Percentiles rank a stretch among this genome's conserved stretches.
Conservation (phyloP, 208 protist species). For the Plasmodiophora brassicae region DNA sequence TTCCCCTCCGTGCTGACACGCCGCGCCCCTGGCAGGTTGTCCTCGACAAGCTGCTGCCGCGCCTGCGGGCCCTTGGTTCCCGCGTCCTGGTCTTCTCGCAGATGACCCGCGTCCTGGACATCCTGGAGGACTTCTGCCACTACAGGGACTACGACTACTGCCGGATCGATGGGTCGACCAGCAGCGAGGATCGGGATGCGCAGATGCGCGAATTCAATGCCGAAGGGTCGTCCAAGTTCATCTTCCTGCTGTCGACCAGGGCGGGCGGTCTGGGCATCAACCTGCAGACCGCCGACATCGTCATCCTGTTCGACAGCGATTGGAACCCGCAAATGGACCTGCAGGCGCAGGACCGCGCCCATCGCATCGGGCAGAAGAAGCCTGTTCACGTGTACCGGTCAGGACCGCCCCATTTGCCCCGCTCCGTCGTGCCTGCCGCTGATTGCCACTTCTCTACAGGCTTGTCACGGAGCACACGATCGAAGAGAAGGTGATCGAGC, state of each 20-base stretch:
- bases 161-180: constrained; percentile 70
- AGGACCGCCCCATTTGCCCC: too few species aligned
- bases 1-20: too few species aligned
- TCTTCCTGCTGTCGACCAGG: constrained; percentile 55
- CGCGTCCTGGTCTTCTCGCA: constrained; percentile 97
- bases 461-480: constrained; percentile 92
- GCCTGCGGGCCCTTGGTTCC: constrained; percentile 67
- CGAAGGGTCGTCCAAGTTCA: constrained; percentile 48
- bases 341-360: constrained; percentile 85
- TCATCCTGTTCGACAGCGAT: constrained; percentile 96
- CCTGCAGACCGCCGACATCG: constrained; percentile 92
- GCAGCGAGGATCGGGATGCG: constrained; percentile 50
- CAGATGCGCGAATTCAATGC: constrained; percentile 89
- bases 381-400: constrained; percentile 85
- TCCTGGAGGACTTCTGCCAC: constrained; percentile 57
- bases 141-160: constrained; percentile 60
- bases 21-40: too few species aligned
- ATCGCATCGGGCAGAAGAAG: constrained; percentile 87
- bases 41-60: constrained; percentile 55
- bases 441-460: too few species aligned
- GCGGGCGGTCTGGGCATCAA: constrained; percentile 97
- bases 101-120: constrained; percentile 68
- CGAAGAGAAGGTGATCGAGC: constrained; percentile 88
- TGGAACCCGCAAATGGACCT: constrained; percentile 98
- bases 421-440: too few species aligned